Evolutionary conservation across 2,329 filamentous ascomycete species (phyloP), one percentile per base, ranked within the genome.

Genomic region (Pestalotiopsis sp.): DNA sequence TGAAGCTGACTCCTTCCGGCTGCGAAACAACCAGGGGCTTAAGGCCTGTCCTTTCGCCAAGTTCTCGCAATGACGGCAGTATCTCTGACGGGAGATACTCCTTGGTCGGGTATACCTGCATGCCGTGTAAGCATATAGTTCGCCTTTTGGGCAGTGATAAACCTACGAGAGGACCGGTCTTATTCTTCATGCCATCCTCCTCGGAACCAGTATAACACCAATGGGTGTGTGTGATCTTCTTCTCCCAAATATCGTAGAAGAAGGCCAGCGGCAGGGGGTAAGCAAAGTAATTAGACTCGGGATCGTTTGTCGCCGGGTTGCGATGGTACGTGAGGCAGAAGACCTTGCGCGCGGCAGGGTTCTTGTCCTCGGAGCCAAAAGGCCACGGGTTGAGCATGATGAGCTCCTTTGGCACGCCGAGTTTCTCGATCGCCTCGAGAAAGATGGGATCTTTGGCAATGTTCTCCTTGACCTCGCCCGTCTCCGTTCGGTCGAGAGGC

Each of bases 1-100:
- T 75, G 71, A 79, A 79, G 12, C 76, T 77, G 3, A 76, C 75
- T 7, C 77, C 77, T 52, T 77, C 76, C 9, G 86, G 86, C 75
- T 95, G 93, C 1, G 88, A 85, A 61, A 95, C 89, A 72, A 93
- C 88, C 75, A 94, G 86, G 5, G 92, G 91, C 79, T 93, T 93
- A 27, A 89, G 75, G 68, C 87, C 87, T 58, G 83, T 79, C 12
- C 88, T 80, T 6, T 45, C 39, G 39, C 39, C 39, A 17, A 13
- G 3, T 17, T 45, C 39, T 13, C 39, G 39, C 39, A 45, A 6
- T n/a, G 82, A 73, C 0, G 84, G 82, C 1, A 76, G 73, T 12
- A 90, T 79, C 2, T 91, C 79, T 74, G 87, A 84, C 1, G 85
- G 84, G 0, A 83, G 77, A 71, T 86, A 87, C 68, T 87, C 85